Evolutionary conservation across 108 stramenopile species (phyloP).

Genomic region (Pseudonitzschia pungens): DNA sequence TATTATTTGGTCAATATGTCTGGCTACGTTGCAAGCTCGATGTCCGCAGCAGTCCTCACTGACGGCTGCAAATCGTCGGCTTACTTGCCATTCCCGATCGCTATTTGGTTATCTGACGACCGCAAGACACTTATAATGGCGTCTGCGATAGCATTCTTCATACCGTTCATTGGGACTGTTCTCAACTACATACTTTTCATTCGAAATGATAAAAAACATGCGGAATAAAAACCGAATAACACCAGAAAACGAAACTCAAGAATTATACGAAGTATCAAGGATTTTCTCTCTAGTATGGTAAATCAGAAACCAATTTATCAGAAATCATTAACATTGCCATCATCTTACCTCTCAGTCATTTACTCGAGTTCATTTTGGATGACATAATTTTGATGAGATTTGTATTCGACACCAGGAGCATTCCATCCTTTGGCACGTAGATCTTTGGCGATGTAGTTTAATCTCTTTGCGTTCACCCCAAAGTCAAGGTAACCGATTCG

Average conservation of each 20-base stretch:
- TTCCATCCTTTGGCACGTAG: conserved; percentile 73
- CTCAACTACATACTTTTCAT: conserved; percentile 6
- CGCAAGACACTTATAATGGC: conserved; percentile 38
- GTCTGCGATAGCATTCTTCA: conserved; percentile 41
- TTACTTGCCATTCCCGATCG: conserved; percentile 62
- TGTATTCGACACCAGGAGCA: conserved; percentile 62
- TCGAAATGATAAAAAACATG: neutral
- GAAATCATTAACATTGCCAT: neutral
- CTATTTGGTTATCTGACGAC: conserved; percentile 55
- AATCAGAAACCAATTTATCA: neutral
- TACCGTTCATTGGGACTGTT: conserved; percentile 45
- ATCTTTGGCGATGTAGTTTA: conserved; percentile 73
- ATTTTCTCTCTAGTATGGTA: neutral
- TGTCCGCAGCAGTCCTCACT: conserved; percentile 12
- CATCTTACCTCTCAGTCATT: neutral
- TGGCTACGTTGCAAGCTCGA: conserved; percentile 47
- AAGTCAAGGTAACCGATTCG: conserved; percentile 82
- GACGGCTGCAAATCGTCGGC: conserved; percentile 36
- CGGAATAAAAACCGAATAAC: neutral
- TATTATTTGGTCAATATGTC: conserved; percentile 46
- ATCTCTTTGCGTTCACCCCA: conserved; percentile 81
- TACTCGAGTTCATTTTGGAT: conserved; percentile 55
- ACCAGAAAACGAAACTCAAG: neutral
- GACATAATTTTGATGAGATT: conserved; percentile 71
- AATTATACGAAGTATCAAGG: too few species aligned